Percentiles rank a stretch among this genome's conserved stretches.
These are phyloP conservation scores for Ilyonectria robusta DNA, from an alignment of 2,329 filamentous ascomycete species.

Conservation along the genomic window DNA sequence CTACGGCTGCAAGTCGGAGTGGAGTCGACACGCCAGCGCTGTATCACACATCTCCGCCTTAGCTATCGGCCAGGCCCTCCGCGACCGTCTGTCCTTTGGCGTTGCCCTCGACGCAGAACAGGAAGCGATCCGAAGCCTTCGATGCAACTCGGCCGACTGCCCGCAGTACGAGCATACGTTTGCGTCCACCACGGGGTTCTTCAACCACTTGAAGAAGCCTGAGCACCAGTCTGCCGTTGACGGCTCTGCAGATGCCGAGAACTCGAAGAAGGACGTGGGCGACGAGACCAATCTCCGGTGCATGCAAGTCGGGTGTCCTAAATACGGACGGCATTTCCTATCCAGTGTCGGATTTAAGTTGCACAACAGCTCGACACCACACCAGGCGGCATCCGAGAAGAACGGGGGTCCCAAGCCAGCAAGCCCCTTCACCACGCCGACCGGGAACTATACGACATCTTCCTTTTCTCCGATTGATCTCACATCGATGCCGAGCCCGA, in stretches of 20 bases:
- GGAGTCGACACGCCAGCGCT: constrained; percentile 30
- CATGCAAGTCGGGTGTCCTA: constrained; percentile 1
- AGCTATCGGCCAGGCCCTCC: constrained; percentile 25
- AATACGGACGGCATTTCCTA: background rate
- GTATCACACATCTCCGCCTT: constrained; percentile 29
- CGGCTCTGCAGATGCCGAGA: background rate
- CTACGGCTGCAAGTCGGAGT: constrained; percentile 39
- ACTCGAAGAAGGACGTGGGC: background rate
- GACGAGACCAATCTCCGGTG: constrained; percentile 1
- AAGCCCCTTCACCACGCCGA: constrained; percentile 13
- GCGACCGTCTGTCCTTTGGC: background rate
- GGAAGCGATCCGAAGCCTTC: constrained; percentile 32
- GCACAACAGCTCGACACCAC: constrained; percentile 5
- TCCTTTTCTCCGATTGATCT: constrained; percentile 29
- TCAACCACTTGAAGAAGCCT: constrained; percentile 25
- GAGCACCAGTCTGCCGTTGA: constrained; percentile 24
- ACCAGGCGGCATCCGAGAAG: background rate
- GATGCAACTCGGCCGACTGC: constrained; percentile 38
- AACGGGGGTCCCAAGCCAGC: background rate
- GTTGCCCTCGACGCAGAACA: constrained; percentile 33
- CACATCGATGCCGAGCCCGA: background rate
- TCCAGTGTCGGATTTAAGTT: background rate
- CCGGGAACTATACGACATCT: background rate
- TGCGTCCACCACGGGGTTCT: constrained; percentile 15
- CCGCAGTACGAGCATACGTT: constrained; percentile 24